A percentile compares a stretch with the other conserved stretches of the same genome.
These are phyloP conservation scores for Linum usitatissimum DNA, from an alignment of 345 rosid genomes.

Conservation along the genomic window DNA sequence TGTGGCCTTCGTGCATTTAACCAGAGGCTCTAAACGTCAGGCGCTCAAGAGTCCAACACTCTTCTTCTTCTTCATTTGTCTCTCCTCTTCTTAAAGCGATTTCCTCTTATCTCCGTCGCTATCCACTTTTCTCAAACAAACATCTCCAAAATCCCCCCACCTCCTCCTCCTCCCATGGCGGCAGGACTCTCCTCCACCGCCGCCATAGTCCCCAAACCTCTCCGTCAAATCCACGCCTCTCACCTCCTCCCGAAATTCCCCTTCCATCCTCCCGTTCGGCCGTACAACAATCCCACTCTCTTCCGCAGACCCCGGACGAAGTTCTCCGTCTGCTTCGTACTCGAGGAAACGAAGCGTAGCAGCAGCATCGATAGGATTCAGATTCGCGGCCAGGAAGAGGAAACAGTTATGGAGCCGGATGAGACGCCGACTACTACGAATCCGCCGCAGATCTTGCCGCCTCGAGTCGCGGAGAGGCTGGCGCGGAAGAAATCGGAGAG, in stretches of 20 bases:
- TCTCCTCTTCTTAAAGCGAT: background rate
- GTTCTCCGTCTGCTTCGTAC: slow-evolving; percentile 48
- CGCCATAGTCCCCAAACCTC: slow-evolving; percentile 33
- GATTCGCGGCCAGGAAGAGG: slow-evolving; percentile 7
- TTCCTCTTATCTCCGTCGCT: background rate
- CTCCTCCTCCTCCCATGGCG: slow-evolving; percentile 43
- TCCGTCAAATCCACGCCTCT: slow-evolving; percentile 21
- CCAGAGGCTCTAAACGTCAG: background rate
- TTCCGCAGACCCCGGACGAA: slow-evolving; percentile 11
- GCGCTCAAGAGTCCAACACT: background rate
- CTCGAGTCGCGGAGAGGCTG: slow-evolving; percentile 35
- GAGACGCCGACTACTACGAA: background rate
- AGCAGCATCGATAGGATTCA: background rate
- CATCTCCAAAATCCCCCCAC: background rate
- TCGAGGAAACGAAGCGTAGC: slow-evolving; percentile 40
- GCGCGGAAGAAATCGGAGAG: slow-evolving; percentile 74
- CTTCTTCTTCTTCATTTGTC: slow-evolving; percentile 1
- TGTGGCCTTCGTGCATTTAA: slow-evolving; percentile 38
- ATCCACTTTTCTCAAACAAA: background rate
- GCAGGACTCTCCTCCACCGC: slow-evolving; percentile 43
- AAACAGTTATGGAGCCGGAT: background rate
- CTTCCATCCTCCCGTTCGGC: slow-evolving; percentile 20
- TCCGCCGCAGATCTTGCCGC: background rate
- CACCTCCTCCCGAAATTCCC: slow-evolving; percentile 19
- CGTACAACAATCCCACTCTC: background rate